These are phyloP conservation scores for Jaapia argillacea DNA, from an alignment of 768 basidiomycete species.

Conservation along the genomic window DNA sequence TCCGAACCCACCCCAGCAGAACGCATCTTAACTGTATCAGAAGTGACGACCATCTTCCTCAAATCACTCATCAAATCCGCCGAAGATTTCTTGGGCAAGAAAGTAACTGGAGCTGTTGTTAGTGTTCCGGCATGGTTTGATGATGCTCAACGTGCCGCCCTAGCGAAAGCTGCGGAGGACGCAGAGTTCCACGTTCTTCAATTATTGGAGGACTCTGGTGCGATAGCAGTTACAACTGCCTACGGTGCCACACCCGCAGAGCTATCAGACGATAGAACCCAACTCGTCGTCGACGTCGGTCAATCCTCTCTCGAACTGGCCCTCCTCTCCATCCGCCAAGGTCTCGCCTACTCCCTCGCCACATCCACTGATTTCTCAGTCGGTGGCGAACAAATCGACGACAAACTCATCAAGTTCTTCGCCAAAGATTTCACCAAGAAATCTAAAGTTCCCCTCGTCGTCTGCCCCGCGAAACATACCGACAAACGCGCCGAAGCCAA, in stretches of 20 bases:
- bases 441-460: constrained; percentile 63
- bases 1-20: constrained; percentile 57
- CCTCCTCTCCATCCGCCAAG: constrained; percentile 64
- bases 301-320: constrained; percentile 60
- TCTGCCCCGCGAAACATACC: constrained; percentile 46
- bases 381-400: constrained; percentile 69
- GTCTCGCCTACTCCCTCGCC: constrained; percentile 59
- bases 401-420: constrained; percentile 82
- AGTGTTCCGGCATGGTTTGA: constrained; percentile 73
- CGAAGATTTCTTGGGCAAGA: constrained; percentile 81
- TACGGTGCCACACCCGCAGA: constrained; percentile 30
- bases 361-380: constrained; percentile 33
- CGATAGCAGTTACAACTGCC: constrained; percentile 53
- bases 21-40: constrained; percentile 71
- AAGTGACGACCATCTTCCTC: constrained; percentile 81
- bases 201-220: constrained; percentile 80
- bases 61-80: constrained; percentile 78
- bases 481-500: constrained; percentile 91
- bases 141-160: constrained; percentile 53
- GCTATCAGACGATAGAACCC: constrained; percentile 53
- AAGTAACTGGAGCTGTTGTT: constrained; percentile 74
- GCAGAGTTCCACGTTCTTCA: constrained; percentile 83
- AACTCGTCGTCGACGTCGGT: constrained; percentile 77
- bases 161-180: constrained; percentile 62
- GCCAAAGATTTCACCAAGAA: constrained; percentile 96